These are phyloP conservation scores for Fusarium drepaniforme DNA, from an alignment of 2,329 filamentous ascomycete species.

Conservation along the genomic window DNA sequence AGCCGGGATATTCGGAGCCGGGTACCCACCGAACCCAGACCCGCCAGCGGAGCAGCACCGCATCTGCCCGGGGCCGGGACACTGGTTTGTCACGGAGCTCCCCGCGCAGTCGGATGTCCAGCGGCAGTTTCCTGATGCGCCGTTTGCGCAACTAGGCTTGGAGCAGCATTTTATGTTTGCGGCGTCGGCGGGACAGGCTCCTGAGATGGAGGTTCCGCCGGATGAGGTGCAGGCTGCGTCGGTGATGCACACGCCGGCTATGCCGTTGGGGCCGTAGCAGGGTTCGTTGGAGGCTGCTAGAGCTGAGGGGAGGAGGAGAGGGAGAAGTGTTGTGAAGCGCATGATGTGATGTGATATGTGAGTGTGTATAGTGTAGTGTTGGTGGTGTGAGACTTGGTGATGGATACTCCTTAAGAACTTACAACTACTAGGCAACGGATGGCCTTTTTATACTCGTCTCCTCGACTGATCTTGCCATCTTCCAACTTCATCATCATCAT, in stretches of 20 bases:
- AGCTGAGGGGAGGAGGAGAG: conserved; percentile 28
- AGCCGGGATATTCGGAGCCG: conserved; percentile 48
- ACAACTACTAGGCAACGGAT: background rate
- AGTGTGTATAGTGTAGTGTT: background rate
- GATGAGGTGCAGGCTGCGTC: conserved; percentile 49
- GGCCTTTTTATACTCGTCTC: conserved; percentile 10
- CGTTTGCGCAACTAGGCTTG: conserved; percentile 52
- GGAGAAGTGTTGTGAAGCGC: conserved; percentile 28
- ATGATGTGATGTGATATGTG: conserved; percentile 26
- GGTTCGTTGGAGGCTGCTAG: conserved; percentile 48
- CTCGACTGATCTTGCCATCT: background rate
- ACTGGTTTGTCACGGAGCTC: conserved; percentile 45
- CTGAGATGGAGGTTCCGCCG: conserved; percentile 53
- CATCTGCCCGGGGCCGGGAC: conserved; percentile 54
- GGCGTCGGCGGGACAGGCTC: conserved; percentile 54
- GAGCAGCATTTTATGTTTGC: conserved; percentile 57
- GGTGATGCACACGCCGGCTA: conserved; percentile 54
- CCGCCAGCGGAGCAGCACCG: conserved; percentile 52
- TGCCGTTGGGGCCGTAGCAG: conserved; percentile 45
- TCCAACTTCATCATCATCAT: background rate
- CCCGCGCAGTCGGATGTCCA: conserved; percentile 54
- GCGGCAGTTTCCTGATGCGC: conserved; percentile 51
- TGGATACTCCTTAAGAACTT: background rate
- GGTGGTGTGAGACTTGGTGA: background rate
- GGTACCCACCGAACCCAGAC: conserved; percentile 52